These are phyloP conservation scores for Bipolaris oryzae DNA, from an alignment of 2,329 filamentous ascomycete species.

Conservation along the genomic window DNA sequence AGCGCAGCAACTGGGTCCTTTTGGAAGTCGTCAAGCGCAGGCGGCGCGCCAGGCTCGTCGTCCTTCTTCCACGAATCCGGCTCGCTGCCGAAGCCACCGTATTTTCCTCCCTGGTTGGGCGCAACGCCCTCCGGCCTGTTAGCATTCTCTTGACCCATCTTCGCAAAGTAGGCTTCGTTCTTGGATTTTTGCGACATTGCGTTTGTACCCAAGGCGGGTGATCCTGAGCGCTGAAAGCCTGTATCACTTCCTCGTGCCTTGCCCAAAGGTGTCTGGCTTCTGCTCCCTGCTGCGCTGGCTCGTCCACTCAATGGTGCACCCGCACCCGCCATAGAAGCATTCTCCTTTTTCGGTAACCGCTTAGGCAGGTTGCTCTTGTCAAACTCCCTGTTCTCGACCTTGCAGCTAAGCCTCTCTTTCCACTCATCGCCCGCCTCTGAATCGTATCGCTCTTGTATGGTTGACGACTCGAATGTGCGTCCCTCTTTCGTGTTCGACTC, in stretches of 20 bases:
- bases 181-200: slow-evolving; percentile 59
- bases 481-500: slow-evolving; percentile 53
- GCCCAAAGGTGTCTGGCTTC: slow-evolving; percentile 48
- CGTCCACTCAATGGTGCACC: slow-evolving; percentile 41
- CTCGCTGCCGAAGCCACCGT: slow-evolving; percentile 84
- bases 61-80: slow-evolving; percentile 59
- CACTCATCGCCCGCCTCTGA: slow-evolving; percentile 92
- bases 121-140: slow-evolving; percentile 73
- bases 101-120: slow-evolving; percentile 92
- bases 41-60: slow-evolving; percentile 57
- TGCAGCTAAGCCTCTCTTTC: slow-evolving; percentile 86
- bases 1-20: slow-evolving; percentile 87
- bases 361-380: slow-evolving; percentile 70
- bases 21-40: slow-evolving; percentile 84
- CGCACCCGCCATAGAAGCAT: slow-evolving; percentile 27
- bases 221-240: slow-evolving; percentile 41
- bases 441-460: slow-evolving; percentile 88
- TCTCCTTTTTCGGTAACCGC: slow-evolving; percentile 44
- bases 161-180: slow-evolving; percentile 90
- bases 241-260: slow-evolving; percentile 44
- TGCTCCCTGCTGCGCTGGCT: slow-evolving; percentile 44
- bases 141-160: slow-evolving; percentile 82
- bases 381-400: slow-evolving; percentile 87
- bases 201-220: slow-evolving; percentile 48
- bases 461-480: slow-evolving; percentile 78